Evolutionary conservation across 768 basidiomycete genomes (phyloP).

Genomic region (Russula sp.): DNA sequence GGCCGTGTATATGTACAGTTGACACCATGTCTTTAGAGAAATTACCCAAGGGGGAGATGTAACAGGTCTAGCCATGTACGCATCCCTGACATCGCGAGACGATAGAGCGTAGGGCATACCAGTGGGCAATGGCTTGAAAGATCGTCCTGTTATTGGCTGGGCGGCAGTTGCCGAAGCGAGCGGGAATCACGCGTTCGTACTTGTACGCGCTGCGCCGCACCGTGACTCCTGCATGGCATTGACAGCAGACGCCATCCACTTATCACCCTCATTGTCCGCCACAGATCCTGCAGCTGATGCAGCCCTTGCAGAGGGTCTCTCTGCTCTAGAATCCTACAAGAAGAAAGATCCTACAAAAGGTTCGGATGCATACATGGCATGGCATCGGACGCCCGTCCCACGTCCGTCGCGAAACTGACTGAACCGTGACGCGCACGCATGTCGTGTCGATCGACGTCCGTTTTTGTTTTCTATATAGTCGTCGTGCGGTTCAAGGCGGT

Average conservation of each 20-base stretch:
- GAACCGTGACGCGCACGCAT: too few relatives aligned
- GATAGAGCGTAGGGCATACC: too few relatives aligned
- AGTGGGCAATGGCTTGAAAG: too few relatives aligned
- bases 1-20: conserved; percentile 5
- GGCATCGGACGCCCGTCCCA: conserved; percentile 6
- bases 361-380: conserved; percentile 33
- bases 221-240: conserved; percentile 18
- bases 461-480: conserved; percentile 47
- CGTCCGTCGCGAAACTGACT: background rate
- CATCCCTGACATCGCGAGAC: too few relatives aligned
- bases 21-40: background rate
- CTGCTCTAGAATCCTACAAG: conserved; percentile 82
- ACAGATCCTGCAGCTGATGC: conserved; percentile 17
- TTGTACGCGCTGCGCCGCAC: too few relatives aligned
- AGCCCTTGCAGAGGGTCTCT: conserved; percentile 49
- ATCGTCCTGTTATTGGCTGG: too few relatives aligned
- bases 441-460: background rate
- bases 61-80: background rate
- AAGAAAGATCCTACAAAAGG: conserved; percentile 82
- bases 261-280: conserved; percentile 5
- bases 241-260: conserved; percentile 25
- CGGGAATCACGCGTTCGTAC: too few relatives aligned
- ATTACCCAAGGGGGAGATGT: background rate
- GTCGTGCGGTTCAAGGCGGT: conserved; percentile 97
- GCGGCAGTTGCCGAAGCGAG: conserved; percentile 41